Conservation (phyloP, 768 basidiomycete species). For the Scleroderma bovista region DNA sequence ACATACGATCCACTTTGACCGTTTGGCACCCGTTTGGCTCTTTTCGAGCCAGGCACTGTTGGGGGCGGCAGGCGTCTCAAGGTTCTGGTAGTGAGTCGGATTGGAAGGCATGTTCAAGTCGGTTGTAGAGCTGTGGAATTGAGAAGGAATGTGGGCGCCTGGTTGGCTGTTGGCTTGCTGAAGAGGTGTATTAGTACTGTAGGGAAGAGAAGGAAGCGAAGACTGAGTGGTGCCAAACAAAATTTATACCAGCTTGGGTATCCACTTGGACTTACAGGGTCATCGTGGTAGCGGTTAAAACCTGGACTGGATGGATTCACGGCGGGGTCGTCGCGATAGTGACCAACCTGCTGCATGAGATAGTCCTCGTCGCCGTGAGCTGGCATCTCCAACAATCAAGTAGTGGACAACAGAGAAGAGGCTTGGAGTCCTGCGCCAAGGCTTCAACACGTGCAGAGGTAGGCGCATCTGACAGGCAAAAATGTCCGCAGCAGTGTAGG, state of each 20-base stretch:
- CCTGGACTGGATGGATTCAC: slow-evolving; percentile 14
- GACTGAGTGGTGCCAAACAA: slow-evolving; percentile 1
- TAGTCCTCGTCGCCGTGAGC: slow-evolving; percentile 16
- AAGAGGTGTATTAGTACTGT: slow-evolving; percentile 8
- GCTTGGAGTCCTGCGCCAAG: too few relatives aligned
- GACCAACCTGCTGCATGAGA: slow-evolving; percentile 20
- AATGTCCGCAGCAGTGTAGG: too few relatives aligned
- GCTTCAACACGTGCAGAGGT: too few relatives aligned
- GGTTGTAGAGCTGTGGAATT: slow-evolving; percentile 13
- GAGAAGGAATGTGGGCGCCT: slow-evolving; percentile 34
- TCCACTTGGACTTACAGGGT: slow-evolving; percentile 13
- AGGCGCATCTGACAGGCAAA: too few relatives aligned
- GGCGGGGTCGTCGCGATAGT: slow-evolving; percentile 17
- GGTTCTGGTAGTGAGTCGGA: slow-evolving; percentile 25
- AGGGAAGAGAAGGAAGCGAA: not conserved
- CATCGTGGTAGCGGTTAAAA: slow-evolving; percentile 26
- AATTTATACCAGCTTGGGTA: slow-evolving; percentile 3
- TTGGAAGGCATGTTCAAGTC: slow-evolving; percentile 12
- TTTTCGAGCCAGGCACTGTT: slow-evolving; percentile 39
- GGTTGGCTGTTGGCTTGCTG: slow-evolving; percentile 29
- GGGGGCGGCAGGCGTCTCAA: slow-evolving; percentile 20
- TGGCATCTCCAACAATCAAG: slow-evolving; percentile 11
- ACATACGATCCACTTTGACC: slow-evolving; percentile 58
- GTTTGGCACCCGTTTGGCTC: slow-evolving; percentile 19
- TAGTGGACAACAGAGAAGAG: not conserved